Evolutionary conservation across 2,329 filamentous ascomycete species (phyloP).

Genomic region (Clonostachys rhizophaga): DNA sequence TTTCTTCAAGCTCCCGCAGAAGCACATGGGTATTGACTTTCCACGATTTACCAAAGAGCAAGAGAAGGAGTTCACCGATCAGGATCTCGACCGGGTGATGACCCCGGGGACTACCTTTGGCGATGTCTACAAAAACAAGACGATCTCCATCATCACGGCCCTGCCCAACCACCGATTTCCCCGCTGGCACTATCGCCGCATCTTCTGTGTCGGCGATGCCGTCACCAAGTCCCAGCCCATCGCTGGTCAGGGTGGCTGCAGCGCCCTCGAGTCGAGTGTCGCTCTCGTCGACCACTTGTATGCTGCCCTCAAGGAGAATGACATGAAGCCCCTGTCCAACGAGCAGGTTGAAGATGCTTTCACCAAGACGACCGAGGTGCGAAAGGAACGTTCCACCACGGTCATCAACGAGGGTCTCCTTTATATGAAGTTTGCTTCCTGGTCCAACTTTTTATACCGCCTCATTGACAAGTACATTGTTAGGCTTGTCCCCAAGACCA

Average conservation of each 20-base stretch:
- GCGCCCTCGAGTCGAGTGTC: not conserved
- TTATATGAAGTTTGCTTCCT: not conserved
- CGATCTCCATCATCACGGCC: constrained; percentile 18
- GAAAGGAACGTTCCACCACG: not conserved
- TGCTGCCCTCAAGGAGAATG: not conserved
- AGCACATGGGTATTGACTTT: constrained; percentile 20
- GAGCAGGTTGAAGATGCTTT: not conserved
- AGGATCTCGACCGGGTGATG: constrained; percentile 10
- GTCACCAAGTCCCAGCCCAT: constrained; percentile 15
- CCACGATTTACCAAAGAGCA: constrained; percentile 23
- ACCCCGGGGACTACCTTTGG: constrained; percentile 15
- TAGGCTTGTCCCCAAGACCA: not conserved
- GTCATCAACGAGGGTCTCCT: not conserved
- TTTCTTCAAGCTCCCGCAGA: constrained; percentile 18
- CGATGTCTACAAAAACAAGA: constrained; percentile 15
- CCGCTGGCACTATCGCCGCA: constrained; percentile 21
- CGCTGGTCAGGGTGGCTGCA: not conserved
- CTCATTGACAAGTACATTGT: not conserved
- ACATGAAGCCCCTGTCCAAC: not conserved
- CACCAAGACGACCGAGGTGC: not conserved
- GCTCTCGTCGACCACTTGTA: not conserved
- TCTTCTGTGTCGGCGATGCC: constrained; percentile 22
- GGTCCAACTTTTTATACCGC: not conserved
- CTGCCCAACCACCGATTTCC: constrained; percentile 22
- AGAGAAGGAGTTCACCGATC: constrained; percentile 15